Base-by-base conservation (phyloP, 495 filamentous ascomycete species). In the Rostrohypoxylon terebratum region DNA sequence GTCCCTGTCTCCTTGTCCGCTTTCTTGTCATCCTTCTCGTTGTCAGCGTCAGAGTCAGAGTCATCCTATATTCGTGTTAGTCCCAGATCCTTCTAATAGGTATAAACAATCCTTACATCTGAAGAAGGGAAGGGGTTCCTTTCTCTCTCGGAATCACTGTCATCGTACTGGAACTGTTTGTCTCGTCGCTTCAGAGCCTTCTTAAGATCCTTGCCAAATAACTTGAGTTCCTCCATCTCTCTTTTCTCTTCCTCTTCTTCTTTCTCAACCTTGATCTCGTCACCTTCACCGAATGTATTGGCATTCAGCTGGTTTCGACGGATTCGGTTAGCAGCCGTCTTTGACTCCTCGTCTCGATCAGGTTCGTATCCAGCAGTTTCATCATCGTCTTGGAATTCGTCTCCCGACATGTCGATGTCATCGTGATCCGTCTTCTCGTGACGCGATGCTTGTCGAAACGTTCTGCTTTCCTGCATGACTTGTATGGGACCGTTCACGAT, bases 301-400 rank as follows among this genome's bases (percentile, higher is more conserved):
- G 96, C 95, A 64, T 88, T 88, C 33, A 94, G 83, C 73, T 96
- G 93, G 74, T 99, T 94, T 38, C 92, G 89, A 68, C 94, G 96
- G 68, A 98, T 91, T 68, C 90, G 87, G 60, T 91, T 90, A 73
- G 95, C 91, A 3, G 94, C 88, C n/a, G 93, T 91, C 77, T 97
- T 98, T 0, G 88, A 83, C 45, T 97, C 94, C 68, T 96, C 93
- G 59, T 97, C 93, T 51, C 89, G 81, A 9, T 94, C 92, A 61
- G 90, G 90, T 76, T 96, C 93, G 45, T 96, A 86, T 59, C 83
- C 83, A 11, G 93, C 91, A 50, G 90, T 87, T 75, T 98, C 96
- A 76, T 99, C 96, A 75, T 99, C 96, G 75, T 98, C 78, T 48
- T 80, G 78, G 13, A 80, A 80, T 53, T 84, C 82, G 48, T 81